A percentile compares a stretch with the other conserved stretches of the same genome.
Conservation (phyloP, 257 asterid species). For the Hygrophila difformis region DNA sequence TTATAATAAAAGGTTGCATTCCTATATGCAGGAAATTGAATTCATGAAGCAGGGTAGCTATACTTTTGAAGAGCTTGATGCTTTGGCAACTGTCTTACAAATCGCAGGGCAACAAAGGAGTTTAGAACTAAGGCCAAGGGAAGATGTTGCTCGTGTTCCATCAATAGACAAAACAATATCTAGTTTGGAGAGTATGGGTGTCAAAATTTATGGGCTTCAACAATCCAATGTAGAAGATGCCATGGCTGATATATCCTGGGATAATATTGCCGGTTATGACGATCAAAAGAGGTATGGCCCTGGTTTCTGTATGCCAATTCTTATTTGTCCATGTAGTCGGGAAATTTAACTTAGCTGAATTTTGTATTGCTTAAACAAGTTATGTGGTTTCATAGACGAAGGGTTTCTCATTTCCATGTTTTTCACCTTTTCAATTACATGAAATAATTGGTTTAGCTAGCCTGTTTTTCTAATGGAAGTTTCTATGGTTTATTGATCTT, state of each 20-base stretch:
- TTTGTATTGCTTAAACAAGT: neutral
- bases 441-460: neutral
- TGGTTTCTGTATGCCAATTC: slow-evolving; percentile 14
- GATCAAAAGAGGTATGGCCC: slow-evolving; percentile 62
- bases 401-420: neutral
- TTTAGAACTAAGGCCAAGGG: slow-evolving; percentile 31
- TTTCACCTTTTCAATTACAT: neutral
- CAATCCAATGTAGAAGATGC: slow-evolving; percentile 33
- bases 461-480: no score
- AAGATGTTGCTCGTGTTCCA: slow-evolving; percentile 30
- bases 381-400: neutral
- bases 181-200: slow-evolving; percentile 78
- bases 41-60: slow-evolving; percentile 77
- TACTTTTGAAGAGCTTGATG: slow-evolving; percentile 79
- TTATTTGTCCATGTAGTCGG: slow-evolving; percentile 7
- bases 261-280: slow-evolving; percentile 86
- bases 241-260: slow-evolving; percentile 71
- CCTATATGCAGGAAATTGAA: slow-evolving; percentile 65
- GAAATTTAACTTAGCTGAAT: neutral
- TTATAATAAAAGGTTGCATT: slow-evolving; percentile 14
- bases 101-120: slow-evolving; percentile 54
- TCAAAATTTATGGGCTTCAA: slow-evolving; percentile 65
- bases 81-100: slow-evolving; percentile 57
- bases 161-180: slow-evolving; percentile 49
- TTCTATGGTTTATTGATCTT: no score